A percentile compares a stretch with the other conserved stretches of the same genome.
Evolutionary conservation across 352 stramenopile species (phyloP).

Genomic region (Phytopythium ostracodes): DNA sequence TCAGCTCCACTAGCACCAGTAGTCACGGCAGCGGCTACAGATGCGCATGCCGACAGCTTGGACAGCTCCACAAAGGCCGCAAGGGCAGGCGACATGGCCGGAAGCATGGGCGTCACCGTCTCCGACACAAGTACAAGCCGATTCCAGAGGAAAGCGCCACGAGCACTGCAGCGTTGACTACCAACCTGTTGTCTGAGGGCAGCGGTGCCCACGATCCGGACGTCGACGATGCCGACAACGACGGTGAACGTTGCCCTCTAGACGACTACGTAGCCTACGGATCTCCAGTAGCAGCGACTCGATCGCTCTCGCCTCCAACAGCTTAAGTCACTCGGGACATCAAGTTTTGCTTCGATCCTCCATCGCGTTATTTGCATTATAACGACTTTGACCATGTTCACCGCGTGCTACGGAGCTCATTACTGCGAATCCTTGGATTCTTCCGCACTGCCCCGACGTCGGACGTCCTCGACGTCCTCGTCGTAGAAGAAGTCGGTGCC

Average conservation of each 20-base stretch:
- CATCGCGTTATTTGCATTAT: background rate
- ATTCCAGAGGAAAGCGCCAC: conserved; percentile 30
- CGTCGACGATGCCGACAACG: background rate
- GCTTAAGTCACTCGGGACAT: background rate
- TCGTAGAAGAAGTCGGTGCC: conserved; percentile 52
- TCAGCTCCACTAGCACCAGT: conserved; percentile 1
- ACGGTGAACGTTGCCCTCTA: background rate
- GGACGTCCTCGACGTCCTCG: conserved; percentile 12
- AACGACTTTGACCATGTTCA: background rate
- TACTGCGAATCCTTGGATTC: background rate
- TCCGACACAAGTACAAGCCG: conserved; percentile 26
- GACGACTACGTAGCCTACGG: background rate
- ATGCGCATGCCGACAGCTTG: conserved; percentile 28
- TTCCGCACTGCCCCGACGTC: background rate
- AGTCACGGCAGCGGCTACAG: conserved; percentile 12
- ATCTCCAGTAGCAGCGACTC: background rate
- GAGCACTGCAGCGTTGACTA: conserved; percentile 14
- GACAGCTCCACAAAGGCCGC: conserved; percentile 18
- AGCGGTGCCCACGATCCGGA: background rate
- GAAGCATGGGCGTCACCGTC: conserved; percentile 16
- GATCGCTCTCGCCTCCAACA: background rate
- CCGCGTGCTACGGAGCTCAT: background rate
- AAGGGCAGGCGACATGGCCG: conserved; percentile 12
- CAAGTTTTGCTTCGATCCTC: background rate
- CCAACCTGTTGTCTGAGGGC: conserved; percentile 26